Conservation (phyloP, 148 eudicot genomes). For the Silene conica region DNA sequence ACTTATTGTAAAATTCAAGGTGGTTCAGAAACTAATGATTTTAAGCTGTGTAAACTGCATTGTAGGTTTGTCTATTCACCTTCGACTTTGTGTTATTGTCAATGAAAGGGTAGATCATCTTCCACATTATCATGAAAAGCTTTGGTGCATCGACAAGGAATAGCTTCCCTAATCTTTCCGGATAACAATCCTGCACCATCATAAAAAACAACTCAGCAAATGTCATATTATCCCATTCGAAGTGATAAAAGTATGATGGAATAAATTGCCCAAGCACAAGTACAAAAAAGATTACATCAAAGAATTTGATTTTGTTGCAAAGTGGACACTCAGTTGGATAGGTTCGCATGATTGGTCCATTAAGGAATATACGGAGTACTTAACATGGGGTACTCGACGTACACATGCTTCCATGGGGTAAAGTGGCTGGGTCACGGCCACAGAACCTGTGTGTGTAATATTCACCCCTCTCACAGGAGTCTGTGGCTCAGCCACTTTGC, state of each 20-base stretch:
- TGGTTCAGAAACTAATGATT: too few relatives aligned
- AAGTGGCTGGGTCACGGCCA: neutral
- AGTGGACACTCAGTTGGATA: neutral
- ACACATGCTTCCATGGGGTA: too few relatives aligned
- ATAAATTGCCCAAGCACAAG: too few relatives aligned
- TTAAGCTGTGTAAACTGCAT: neutral
- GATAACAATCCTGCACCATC: slow-evolving; percentile 66
- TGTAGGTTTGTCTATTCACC: slow-evolving; percentile 26
- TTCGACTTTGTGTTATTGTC: slow-evolving; percentile 74
- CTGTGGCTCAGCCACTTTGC: neutral
- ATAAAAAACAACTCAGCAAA: neutral
- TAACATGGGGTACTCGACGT: too few relatives aligned
- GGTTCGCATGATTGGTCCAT: neutral
- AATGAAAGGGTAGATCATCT: slow-evolving; percentile 71
- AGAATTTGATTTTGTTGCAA: neutral
- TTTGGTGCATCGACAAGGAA: slow-evolving; percentile 59
- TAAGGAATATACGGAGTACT: neutral
- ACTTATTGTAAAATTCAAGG: too few relatives aligned
- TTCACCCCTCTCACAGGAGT: neutral
- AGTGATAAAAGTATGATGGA: too few relatives aligned
- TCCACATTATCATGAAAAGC: slow-evolving; percentile 72
- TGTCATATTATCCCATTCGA: neutral
- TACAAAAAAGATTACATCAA: neutral
- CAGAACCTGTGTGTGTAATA: neutral
- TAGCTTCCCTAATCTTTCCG: slow-evolving; percentile 82